phyloP scores from a whole-genome alignment of 2,329 filamentous ascomycete species.

The Sporothrix euskadiensis region DNA sequence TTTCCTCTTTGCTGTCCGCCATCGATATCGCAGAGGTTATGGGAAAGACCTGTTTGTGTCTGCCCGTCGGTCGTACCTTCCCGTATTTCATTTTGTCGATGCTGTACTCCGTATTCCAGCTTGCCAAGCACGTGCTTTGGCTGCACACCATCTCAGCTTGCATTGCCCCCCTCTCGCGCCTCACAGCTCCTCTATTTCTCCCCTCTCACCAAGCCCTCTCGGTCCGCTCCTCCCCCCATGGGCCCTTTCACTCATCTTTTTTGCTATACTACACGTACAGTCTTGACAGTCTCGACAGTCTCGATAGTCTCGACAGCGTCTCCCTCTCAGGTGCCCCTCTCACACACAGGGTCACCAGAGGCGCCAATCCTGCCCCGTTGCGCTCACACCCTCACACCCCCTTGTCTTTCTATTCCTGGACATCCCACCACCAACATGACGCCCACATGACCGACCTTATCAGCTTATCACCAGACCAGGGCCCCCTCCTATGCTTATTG shows the following conservation, averaged over 20 bases:
- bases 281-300: too few species aligned
- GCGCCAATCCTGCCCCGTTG: conserved; percentile 25
- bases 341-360: neutral
- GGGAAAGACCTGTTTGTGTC: neutral
- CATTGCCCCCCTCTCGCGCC: neutral
- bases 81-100: neutral
- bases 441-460: conserved; percentile 27
- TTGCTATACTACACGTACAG: too few species aligned
- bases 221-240: neutral
- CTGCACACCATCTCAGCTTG: conserved; percentile 20
- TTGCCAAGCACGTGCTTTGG: conserved; percentile 19
- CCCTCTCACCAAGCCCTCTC: neutral
- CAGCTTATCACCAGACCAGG: conserved; percentile 24
- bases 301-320: too few species aligned
- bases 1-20: neutral
- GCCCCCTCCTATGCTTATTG: neutral
- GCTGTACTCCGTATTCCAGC: too few species aligned
- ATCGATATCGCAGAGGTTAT: neutral
- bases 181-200: neutral
- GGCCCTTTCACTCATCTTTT: neutral
- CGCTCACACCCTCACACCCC: conserved; percentile 21
- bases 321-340: neutral
- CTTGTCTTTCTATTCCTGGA: conserved; percentile 18
- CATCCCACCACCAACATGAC: conserved; percentile 1
- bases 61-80: neutral